Conservation (phyloP, 2,329 filamentous ascomycete genomes). For the Pseudogymnoascus sp. region DNA sequence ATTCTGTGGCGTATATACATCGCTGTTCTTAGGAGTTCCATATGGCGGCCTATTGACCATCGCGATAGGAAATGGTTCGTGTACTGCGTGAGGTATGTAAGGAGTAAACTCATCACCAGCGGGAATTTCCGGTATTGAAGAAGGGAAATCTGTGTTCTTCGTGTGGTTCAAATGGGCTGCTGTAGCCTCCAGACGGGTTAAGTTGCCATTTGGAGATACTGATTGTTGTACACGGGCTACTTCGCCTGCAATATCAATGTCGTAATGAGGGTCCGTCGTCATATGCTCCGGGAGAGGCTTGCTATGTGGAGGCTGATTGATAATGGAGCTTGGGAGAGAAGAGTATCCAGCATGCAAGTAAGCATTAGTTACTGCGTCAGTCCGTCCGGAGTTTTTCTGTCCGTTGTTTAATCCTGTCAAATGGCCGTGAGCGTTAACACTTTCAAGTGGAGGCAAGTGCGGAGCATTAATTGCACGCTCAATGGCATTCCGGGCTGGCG, state of each 20-base stretch:
- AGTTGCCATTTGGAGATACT: slow-evolving; percentile 40
- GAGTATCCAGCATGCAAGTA: not conserved
- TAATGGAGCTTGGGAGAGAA: not conserved
- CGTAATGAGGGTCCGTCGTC: slow-evolving; percentile 53
- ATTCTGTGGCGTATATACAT: slow-evolving; percentile 61
- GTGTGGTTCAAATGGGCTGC: slow-evolving; percentile 59
- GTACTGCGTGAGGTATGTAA: slow-evolving; percentile 47
- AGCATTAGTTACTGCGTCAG: not conserved
- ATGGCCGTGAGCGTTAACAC: not conserved
- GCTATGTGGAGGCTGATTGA: not conserved
- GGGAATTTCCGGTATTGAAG: slow-evolving; percentile 43
- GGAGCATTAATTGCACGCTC: not conserved
- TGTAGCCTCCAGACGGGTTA: slow-evolving; percentile 49
- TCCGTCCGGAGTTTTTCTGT: not conserved
- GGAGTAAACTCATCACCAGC: slow-evolving; percentile 54
- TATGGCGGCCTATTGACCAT: slow-evolving; percentile 62
- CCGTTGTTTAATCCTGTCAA: not conserved
- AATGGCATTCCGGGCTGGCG: not conserved
- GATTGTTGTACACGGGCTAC: slow-evolving; percentile 51
- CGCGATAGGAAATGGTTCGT: slow-evolving; percentile 58
- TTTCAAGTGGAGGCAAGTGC: not conserved
- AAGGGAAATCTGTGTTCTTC: slow-evolving; percentile 41
- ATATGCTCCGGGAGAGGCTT: slow-evolving; percentile 45
- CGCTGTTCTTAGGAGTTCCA: slow-evolving; percentile 52
- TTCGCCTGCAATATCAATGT: slow-evolving; percentile 51